These are phyloP conservation scores for Durusdinium trenchii DNA, from an alignment of 73 alveolate species.

Conservation along the genomic window DNA sequence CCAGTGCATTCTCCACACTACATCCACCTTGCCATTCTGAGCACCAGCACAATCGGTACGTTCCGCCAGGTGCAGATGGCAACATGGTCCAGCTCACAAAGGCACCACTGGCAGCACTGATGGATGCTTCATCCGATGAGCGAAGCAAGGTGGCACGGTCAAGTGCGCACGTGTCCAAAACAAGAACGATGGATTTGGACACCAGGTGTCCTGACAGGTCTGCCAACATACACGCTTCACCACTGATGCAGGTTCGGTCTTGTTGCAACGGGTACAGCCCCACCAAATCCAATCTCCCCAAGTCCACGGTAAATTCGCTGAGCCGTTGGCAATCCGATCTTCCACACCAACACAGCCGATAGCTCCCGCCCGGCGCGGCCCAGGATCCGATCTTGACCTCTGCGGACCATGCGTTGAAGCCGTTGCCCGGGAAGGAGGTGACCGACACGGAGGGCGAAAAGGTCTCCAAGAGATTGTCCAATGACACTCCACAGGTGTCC, in stretches of 20 bases:
- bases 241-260: conserved; percentile 41
- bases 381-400: background rate
- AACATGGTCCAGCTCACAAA: background rate
- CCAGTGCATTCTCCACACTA: background rate
- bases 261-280: conserved; percentile 5
- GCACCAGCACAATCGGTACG: conserved; percentile 67
- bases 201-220: conserved; percentile 40
- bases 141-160: conserved; percentile 31
- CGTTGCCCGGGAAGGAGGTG: background rate
- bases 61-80: conserved; percentile 33
- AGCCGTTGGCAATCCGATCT: background rate
- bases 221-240: background rate
- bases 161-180: conserved; percentile 23
- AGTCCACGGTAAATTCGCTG: background rate
- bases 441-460: background rate
- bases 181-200: conserved; percentile 6
- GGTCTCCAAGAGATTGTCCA: background rate
- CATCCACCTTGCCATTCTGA: background rate
- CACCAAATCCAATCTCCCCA: conserved; percentile 5
- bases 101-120: conserved; percentile 33
- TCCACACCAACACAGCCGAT: conserved; percentile 72
- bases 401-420: background rate
- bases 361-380: conserved; percentile 26
- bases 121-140: conserved; percentile 13
- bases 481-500: conserved; percentile 11